Conservation (phyloP, 345 rosid species). For the Capsella bursapastoris region DNA sequence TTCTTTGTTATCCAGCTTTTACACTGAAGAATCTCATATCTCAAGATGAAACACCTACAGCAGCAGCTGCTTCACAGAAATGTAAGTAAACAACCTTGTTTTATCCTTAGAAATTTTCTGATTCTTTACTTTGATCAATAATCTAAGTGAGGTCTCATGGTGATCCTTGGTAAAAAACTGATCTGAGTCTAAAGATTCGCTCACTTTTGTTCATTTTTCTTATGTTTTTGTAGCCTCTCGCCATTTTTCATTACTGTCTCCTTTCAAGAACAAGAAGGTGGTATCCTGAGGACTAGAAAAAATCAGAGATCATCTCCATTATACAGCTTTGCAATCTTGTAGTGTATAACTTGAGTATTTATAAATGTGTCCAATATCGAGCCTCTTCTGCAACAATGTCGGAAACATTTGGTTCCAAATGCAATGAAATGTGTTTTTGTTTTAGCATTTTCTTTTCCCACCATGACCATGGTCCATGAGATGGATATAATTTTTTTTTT, state of each 20-base stretch:
- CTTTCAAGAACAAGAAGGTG: slow-evolving; percentile 75
- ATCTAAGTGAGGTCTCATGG: background rate
- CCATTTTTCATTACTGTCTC: slow-evolving; percentile 71
- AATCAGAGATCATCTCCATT: slow-evolving; percentile 23
- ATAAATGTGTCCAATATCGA: slow-evolving; percentile 4
- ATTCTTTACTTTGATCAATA: slow-evolving; percentile 3
- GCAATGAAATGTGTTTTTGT: slow-evolving; percentile 9
- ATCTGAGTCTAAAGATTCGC: slow-evolving; percentile 2
- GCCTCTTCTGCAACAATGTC: slow-evolving; percentile 14
- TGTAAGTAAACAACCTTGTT: slow-evolving; percentile 50
- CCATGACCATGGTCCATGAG: no score
- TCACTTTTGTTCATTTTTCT: slow-evolving; percentile 18
- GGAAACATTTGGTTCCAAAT: slow-evolving; percentile 29
- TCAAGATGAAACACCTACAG: slow-evolving; percentile 74
- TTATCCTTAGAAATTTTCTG: background rate
- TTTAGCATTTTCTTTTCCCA: no score
- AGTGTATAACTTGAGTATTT: slow-evolving; percentile 12
- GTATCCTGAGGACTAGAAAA: slow-evolving; percentile 15
- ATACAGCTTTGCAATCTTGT: slow-evolving; percentile 33
- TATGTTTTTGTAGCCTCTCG: slow-evolving; percentile 67
- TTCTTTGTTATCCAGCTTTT: slow-evolving; percentile 55
- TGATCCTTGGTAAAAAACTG: background rate
- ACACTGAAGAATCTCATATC: slow-evolving; percentile 90
- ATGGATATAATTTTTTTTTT: no score
- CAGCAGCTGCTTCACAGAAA: slow-evolving; percentile 62